Conservation (phyloP, 306 rosid genomes). For the Sicyos edulis region DNA sequence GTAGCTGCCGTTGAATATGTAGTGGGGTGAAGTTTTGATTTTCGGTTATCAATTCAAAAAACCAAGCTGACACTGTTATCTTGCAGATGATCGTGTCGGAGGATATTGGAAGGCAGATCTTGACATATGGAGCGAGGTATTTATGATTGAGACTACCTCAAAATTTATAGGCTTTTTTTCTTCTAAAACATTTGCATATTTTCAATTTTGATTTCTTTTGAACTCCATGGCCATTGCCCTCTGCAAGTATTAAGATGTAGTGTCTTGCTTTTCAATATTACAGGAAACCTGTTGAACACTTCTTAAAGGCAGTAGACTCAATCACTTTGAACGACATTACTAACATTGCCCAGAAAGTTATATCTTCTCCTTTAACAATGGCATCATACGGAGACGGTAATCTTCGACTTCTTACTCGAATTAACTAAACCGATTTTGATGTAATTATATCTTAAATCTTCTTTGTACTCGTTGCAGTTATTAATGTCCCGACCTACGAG, state of each 20-base stretch:
- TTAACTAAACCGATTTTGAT: background rate
- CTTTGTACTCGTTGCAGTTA: constrained; percentile 43
- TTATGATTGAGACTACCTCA: constrained; percentile 11
- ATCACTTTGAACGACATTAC: constrained; percentile 65
- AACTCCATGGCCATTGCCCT: background rate
- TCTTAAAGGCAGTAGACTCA: constrained; percentile 72
- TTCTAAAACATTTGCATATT: background rate
- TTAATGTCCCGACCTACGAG: constrained; percentile 72
- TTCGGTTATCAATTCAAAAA: too few relatives aligned
- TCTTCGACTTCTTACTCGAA: background rate
- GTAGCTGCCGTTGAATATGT: too few relatives aligned
- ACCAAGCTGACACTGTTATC: background rate
- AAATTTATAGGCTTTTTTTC: background rate
- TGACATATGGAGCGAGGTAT: constrained; percentile 94
- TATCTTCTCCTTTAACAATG: constrained; percentile 91
- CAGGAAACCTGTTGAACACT: constrained; percentile 87
- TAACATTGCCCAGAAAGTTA: constrained; percentile 51
- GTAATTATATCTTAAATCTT: background rate
- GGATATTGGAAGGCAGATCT: constrained; percentile 92
- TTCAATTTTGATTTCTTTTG: background rate
- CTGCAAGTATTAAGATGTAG: background rate
- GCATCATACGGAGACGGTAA: constrained; percentile 94
- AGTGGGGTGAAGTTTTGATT: too few relatives aligned
- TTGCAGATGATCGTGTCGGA: constrained; percentile 83
- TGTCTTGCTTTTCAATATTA: constrained; percentile 13